These are phyloP conservation scores for Allantophomopsis lycopodina DNA, from an alignment of 2,329 filamentous ascomycete genomes.

Conservation along the genomic window DNA sequence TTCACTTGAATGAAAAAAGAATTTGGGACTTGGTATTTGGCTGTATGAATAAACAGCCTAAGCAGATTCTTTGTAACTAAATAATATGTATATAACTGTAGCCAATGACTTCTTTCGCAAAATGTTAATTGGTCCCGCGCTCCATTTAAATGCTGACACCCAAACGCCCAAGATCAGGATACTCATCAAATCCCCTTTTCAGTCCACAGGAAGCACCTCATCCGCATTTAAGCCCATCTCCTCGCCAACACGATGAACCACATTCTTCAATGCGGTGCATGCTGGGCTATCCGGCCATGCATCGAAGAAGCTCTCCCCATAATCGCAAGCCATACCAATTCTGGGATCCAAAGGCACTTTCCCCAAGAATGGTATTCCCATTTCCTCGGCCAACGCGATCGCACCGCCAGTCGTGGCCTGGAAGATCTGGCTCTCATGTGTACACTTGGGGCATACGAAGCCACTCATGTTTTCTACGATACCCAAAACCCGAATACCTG, in stretches of 20 bases:
- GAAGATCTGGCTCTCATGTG: constrained; percentile 74
- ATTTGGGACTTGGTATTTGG: no score
- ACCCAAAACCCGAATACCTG: constrained; percentile 75
- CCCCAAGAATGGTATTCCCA: constrained; percentile 78
- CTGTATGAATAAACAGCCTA: no score
- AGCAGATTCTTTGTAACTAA: no score
- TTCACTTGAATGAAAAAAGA: no score
- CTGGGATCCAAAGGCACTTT: constrained; percentile 83
- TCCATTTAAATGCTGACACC: no score
- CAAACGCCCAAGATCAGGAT: no score
- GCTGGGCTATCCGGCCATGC: constrained; percentile 88
- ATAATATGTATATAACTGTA: no score
- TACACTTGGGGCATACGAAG: constrained; percentile 91
- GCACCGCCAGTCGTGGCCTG: constrained; percentile 83
- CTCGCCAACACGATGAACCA: constrained; percentile 60
- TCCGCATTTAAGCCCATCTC: constrained; percentile 34
- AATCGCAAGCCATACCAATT: constrained; percentile 94
- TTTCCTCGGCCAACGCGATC: constrained; percentile 65
- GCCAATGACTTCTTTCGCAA: no score
- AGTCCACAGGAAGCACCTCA: not conserved
- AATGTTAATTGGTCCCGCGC: no score
- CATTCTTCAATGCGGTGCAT: constrained; percentile 64
- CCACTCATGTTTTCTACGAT: constrained; percentile 97
- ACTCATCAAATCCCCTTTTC: no score
- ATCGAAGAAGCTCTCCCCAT: constrained; percentile 94